A percentile compares a stretch with the other conserved stretches of the same genome.
Conservation (phyloP, 306 rosid species). For the Acacia confusa region DNA sequence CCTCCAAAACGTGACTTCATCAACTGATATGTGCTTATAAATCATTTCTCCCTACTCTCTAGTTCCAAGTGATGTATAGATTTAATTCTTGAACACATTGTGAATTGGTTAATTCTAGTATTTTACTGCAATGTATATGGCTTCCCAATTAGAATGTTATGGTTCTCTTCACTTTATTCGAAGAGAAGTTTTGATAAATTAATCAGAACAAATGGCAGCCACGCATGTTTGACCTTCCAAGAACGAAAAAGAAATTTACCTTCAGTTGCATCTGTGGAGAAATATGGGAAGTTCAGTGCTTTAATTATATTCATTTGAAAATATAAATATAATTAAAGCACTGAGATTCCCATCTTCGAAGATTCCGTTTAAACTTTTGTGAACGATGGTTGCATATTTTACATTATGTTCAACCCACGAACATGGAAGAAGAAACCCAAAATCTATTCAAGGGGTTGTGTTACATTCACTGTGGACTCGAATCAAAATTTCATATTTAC, state of each 20-base stretch:
- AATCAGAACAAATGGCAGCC: background rate
- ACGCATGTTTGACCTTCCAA: background rate
- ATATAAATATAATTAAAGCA: too few relatives aligned
- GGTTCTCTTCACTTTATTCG: background rate
- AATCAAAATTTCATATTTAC: background rate
- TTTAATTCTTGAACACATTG: conserved; percentile 24
- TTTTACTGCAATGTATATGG: conserved; percentile 22
- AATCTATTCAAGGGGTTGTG: background rate
- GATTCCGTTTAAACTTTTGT: background rate
- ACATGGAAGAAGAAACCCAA: background rate
- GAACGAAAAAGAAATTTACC: background rate
- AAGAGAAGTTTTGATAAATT: conserved; percentile 1
- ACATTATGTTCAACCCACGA: background rate
- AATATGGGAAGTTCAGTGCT: too few relatives aligned
- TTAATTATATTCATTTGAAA: too few relatives aligned
- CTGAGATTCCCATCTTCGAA: too few relatives aligned
- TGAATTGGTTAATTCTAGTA: conserved; percentile 21
- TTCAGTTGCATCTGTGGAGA: too few relatives aligned
- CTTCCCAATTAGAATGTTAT: conserved; percentile 3
- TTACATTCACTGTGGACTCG: too few relatives aligned
- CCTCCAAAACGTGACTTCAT: conserved; percentile 61
- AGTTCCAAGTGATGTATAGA: conserved; percentile 28
- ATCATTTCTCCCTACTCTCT: background rate
- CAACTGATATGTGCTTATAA: background rate
- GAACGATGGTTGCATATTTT: background rate